Conservation (phyloP, 139 green algal genomes). For the Chlamydomonas sp. region DNA sequence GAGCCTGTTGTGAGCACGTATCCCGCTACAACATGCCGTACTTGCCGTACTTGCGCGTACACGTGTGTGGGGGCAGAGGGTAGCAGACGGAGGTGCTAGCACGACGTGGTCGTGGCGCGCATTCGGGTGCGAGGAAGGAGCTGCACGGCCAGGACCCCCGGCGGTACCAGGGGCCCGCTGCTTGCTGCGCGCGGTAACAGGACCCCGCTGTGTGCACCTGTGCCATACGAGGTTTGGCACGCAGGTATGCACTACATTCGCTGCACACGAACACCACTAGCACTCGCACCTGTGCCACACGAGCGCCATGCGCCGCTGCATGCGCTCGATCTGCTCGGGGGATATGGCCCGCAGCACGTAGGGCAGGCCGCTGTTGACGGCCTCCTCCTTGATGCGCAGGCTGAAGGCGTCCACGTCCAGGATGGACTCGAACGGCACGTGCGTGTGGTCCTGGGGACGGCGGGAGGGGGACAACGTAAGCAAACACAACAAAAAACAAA, state of each 20-base stretch:
- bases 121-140: no score
- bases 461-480: no score
- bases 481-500: no score
- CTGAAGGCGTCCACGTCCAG: slow-evolving; percentile 46
- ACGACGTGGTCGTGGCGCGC: no score
- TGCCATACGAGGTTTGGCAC: neutral
- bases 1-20: no score
- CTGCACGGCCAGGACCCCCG: no score
- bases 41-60: no score
- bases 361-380: slow-evolving; percentile 30
- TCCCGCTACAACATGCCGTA: no score
- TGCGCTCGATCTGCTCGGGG: slow-evolving; percentile 28
- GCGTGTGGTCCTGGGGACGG: slow-evolving; percentile 30
- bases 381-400: slow-evolving; percentile 35
- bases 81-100: neutral
- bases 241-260: neutral
- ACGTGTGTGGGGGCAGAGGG: neutral
- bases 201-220: no score
- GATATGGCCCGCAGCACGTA: slow-evolving; percentile 42
- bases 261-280: neutral
- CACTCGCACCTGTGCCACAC: slow-evolving; percentile 47
- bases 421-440: slow-evolving; percentile 48
- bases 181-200: no score
- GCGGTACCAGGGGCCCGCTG: no score
- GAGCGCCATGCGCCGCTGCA: slow-evolving; percentile 41